phyloP scores from a whole-genome alignment of 2,329 filamentous ascomycete species.

The Alternaria postmessia region DNA sequence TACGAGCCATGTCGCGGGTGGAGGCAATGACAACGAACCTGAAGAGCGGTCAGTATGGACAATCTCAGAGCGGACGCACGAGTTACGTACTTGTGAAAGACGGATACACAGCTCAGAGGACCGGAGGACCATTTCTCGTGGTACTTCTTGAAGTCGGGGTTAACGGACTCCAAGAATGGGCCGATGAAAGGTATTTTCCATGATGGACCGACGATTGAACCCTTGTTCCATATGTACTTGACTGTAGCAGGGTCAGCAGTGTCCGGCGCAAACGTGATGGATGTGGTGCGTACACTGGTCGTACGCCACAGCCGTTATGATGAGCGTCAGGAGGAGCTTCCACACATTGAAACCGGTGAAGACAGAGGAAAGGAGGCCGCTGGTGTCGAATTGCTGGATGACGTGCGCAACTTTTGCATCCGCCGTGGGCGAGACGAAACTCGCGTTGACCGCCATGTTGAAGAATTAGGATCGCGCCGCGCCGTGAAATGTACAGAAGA shows the following conservation, averaged over 20 bases:
- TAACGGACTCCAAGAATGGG: slow-evolving; percentile 91
- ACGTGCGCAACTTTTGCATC: slow-evolving; percentile 48
- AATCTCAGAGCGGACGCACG: not conserved
- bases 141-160: slow-evolving; percentile 92
- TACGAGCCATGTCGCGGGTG: slow-evolving; percentile 91
- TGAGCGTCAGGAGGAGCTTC: slow-evolving; percentile 63
- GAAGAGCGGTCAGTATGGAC: slow-evolving; percentile 26
- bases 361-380: slow-evolving; percentile 42
- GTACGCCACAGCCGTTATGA: slow-evolving; percentile 79
- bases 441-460: slow-evolving; percentile 49
- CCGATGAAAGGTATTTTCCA: slow-evolving; percentile 70
- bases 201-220: slow-evolving; percentile 56
- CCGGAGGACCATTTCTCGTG: slow-evolving; percentile 91
- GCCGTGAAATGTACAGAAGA: not conserved
- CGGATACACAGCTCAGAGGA: slow-evolving; percentile 92
- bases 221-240: slow-evolving; percentile 58
- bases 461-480: slow-evolving; percentile 10
- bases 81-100: slow-evolving; percentile 88
- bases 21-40: slow-evolving; percentile 98
- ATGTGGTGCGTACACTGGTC: slow-evolving; percentile 77
- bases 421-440: slow-evolving; percentile 51
- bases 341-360: slow-evolving; percentile 42
- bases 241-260: slow-evolving; percentile 58
- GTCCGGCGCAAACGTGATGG: slow-evolving; percentile 1
- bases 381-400: slow-evolving; percentile 40